Conservation (phyloP, 1,284 basidiomycete species). For the Meripilus lineatus region DNA sequence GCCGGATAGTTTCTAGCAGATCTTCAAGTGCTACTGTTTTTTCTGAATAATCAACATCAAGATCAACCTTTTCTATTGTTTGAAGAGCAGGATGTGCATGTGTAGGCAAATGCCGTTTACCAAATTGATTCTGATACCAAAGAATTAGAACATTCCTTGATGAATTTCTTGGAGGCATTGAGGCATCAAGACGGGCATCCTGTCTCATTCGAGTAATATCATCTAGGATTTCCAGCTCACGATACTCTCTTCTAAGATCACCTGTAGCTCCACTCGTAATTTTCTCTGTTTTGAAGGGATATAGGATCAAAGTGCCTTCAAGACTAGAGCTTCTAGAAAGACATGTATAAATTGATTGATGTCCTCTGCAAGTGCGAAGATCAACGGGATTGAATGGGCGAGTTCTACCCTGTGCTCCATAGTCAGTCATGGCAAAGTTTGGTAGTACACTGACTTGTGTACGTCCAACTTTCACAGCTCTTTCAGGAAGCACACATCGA, state of each 20-base stretch:
- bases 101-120: too few relatives aligned
- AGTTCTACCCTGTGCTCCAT: constrained; percentile 35
- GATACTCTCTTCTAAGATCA: constrained; percentile 24
- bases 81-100: too few relatives aligned
- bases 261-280: constrained; percentile 17
- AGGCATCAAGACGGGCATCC: too few relatives aligned
- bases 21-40: too few relatives aligned
- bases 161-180: too few relatives aligned
- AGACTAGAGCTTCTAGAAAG: constrained; percentile 29
- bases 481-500: constrained; percentile 21
- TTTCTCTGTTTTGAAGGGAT: constrained; percentile 20
- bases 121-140: too few relatives aligned
- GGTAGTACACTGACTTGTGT: constrained; percentile 32
- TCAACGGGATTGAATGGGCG: constrained; percentile 29
- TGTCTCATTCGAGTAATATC: too few relatives aligned
- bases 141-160: too few relatives aligned
- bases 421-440: constrained; percentile 41
- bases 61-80: too few relatives aligned
- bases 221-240: constrained; percentile 30
- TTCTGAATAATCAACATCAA: too few relatives aligned
- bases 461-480: constrained; percentile 18
- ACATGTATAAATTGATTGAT: constrained; percentile 32
- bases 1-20: too few relatives aligned
- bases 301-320: constrained; percentile 30
- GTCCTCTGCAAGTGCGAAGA: constrained; percentile 22